phyloP scores from a whole-genome alignment of 345 rosid genomes.

The Noccaea bulbosa region DNA sequence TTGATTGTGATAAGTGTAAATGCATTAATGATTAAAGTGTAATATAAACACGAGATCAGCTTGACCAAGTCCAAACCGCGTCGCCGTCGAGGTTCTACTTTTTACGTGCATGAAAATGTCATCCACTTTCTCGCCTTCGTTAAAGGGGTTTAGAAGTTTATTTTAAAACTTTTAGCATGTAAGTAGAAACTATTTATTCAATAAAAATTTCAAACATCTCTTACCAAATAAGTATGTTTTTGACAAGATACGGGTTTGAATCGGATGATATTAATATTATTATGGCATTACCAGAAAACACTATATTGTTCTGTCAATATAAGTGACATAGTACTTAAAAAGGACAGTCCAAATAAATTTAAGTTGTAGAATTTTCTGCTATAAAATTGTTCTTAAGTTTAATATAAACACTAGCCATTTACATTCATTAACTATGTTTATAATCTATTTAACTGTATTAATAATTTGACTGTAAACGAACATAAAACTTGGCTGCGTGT shows the following conservation, averaged over 20 bases:
- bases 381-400: no score
- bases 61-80: slow-evolving; percentile 42
- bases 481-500: not conserved
- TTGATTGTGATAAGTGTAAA: slow-evolving; percentile 26
- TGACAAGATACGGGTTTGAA: no score
- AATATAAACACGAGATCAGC: slow-evolving; percentile 33
- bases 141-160: not conserved
- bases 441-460: no score
- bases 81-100: slow-evolving; percentile 36
- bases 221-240: not conserved
- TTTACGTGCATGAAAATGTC: slow-evolving; percentile 43
- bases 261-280: no score
- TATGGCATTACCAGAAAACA: no score
- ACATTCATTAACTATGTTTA: no score
- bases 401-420: no score
- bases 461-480: not conserved
- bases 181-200: not conserved
- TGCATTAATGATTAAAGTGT: slow-evolving; percentile 31
- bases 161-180: not conserved
- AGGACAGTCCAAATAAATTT: no score
- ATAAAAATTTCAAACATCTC: not conserved
- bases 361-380: no score
- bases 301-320: no score
- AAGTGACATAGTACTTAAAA: no score
- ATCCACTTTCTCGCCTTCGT: slow-evolving; percentile 21